Percentiles rank a stretch among this genome's conserved stretches.
Evolutionary conservation across 176 grass and related monocot genomes (phyloP).

Genomic region (barley (Hordeum vulgare)): MorexV3_pseudomolecules_assembly NC_058518.1:509596561-509597060

Average conservation of each 20-base stretch:
- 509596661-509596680: conserved; percentile 13
- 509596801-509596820: conserved; percentile 40
- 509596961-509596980: conserved; percentile 36
- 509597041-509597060: conserved; percentile 35
- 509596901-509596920: conserved; percentile 16
- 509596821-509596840: conserved; percentile 39
- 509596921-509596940: neutral
- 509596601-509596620: conserved; percentile 67
- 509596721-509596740: conserved; percentile 24
- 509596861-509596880: conserved; percentile 32
- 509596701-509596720: conserved; percentile 48
- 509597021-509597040: conserved; percentile 1
- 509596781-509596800: conserved; percentile 5
- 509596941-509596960: neutral
- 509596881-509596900: conserved; percentile 24
- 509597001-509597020: conserved; percentile 33
- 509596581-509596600: conserved; percentile 37
- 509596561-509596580: neutral
- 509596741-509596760: neutral
- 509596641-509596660: conserved; percentile 24
- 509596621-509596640: conserved; percentile 31
- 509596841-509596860: neutral
- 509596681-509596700: conserved; percentile 19
- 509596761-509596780: neutral
- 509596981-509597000: conserved; percentile 58